Evolutionary conservation across 2,329 filamentous ascomycete species (phyloP), one percentile per base, ranked within the genome.

Genomic region (Didymella sp.): DNA sequence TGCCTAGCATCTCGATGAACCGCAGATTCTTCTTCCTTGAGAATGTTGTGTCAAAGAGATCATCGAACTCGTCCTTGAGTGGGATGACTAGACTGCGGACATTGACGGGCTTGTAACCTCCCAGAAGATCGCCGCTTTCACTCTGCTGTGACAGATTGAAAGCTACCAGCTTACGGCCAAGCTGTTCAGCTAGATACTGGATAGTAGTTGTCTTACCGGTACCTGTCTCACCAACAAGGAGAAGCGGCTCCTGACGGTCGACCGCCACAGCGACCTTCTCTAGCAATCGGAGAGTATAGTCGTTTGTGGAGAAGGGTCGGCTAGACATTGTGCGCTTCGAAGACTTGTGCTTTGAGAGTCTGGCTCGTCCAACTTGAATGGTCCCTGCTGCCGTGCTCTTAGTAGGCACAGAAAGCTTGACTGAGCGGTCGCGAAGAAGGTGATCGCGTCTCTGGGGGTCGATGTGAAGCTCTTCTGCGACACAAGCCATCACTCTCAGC

Each of bases 101-200:
- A 72, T 94, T 97, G 57, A 99, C 89, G 0, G 95, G 95, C 74
- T 99, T 99, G 80, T 96, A 98, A 0, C 95, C 95, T 68, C 95
- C 96, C 0, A 99, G 82, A 12, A 99, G 80, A 78, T 99, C 95
- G n/a, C 93, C 91, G 37, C 90, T 93, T 77, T 99, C 96, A 70
- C 93, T 98, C 74, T 99, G 96, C 73, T 99, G 96, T 0, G 95
- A 99, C 73, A 99, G 77, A 72, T 99, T 99, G 71, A 99, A 92
- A 2, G 93, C 91, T 0, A 92, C 90, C 12, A 99, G 84, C 68
- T 91, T 96, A 71, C 92, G 90, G 1, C 93, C 91, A 25, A 97
- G 83, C 3, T 89, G 85, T 56, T 90, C 88, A 0, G 95, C 92
- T 53, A 99, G 81, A 72, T 97, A 92, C 74, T 99, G 95, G 13